Conservation (phyloP, 352 stramenopile species). For the Thraustochytrium striatum region DNA sequence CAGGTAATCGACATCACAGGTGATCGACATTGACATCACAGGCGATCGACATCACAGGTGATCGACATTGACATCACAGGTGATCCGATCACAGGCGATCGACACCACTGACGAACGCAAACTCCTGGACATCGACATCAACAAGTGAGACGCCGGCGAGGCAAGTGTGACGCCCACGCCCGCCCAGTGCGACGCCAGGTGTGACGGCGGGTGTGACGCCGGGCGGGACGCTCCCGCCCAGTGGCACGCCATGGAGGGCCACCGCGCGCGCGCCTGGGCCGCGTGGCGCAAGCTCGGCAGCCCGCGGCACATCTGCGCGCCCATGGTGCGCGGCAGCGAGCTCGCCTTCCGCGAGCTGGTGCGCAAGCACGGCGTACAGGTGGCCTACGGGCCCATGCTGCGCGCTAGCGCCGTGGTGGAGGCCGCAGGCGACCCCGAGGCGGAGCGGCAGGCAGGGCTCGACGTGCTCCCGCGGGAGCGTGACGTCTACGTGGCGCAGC, state of each 20-base stretch:
- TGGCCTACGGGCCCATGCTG: slow-evolving; percentile 50
- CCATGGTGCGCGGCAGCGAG: slow-evolving; percentile 53
- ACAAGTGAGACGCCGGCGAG: too few species aligned
- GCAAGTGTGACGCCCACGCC: too few species aligned
- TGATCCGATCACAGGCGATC: too few species aligned
- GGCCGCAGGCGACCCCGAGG: not conserved
- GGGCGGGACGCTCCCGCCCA: too few species aligned
- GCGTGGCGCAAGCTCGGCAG: slow-evolving; percentile 44
- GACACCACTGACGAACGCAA: too few species aligned
- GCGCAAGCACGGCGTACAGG: slow-evolving; percentile 15
- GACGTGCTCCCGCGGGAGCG: not conserved
- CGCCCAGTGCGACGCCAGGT: too few species aligned
- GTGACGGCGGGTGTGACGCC: too few species aligned
- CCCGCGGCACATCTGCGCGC: slow-evolving; percentile 49
- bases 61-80: not conserved
- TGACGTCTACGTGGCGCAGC: slow-evolving; percentile 46
- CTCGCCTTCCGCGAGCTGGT: slow-evolving; percentile 50
- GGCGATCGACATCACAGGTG: too few species aligned
- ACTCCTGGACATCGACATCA: not conserved
- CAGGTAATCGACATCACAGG: not conserved
- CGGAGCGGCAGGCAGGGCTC: not conserved
- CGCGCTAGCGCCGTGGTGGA: slow-evolving; percentile 6
- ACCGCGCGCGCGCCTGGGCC: slow-evolving; percentile 10
- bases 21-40: too few species aligned
- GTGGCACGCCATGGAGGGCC: too few species aligned